phyloP scores from a whole-genome alignment of 768 basidiomycete species.

The Arthromyces matolae region DNA sequence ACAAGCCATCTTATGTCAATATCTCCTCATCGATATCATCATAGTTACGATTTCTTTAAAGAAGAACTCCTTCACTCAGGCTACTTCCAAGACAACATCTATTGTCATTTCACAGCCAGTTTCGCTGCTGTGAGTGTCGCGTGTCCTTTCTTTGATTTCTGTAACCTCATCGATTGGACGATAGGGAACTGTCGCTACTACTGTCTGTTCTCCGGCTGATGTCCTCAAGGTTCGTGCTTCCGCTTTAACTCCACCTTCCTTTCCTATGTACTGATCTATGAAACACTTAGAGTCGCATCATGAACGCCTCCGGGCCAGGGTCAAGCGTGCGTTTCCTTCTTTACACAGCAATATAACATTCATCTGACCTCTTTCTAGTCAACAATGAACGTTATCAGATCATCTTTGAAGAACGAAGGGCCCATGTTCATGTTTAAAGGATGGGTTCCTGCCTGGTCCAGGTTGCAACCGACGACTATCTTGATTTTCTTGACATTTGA shows the following conservation, averaged over 20 bases:
- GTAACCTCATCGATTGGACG: not conserved
- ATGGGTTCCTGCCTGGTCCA: constrained; percentile 84
- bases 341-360: not conserved
- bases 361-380: constrained; percentile 40
- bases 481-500: constrained; percentile 84
- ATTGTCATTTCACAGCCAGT: constrained; percentile 80
- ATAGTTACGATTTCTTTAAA: constrained; percentile 90
- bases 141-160: not conserved
- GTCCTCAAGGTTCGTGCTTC: constrained; percentile 63
- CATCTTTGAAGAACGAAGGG: constrained; percentile 70
- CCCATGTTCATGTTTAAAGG: constrained; percentile 92
- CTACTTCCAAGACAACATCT: constrained; percentile 80
- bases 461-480: constrained; percentile 85
- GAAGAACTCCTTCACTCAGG: constrained; percentile 66
- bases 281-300: constrained; percentile 75
- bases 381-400: constrained; percentile 63
- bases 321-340: constrained; percentile 49
- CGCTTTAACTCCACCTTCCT: not conserved
- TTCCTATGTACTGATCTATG: not conserved
- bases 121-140: constrained; percentile 67
- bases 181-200: constrained; percentile 85
- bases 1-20: too few relatives aligned
- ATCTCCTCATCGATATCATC: not conserved
- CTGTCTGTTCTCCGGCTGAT: constrained; percentile 85
- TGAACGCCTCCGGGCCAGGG: constrained; percentile 84